phyloP scores from a whole-genome alignment of 106 monocot species.

The Narthecium ossifragum region DNA sequence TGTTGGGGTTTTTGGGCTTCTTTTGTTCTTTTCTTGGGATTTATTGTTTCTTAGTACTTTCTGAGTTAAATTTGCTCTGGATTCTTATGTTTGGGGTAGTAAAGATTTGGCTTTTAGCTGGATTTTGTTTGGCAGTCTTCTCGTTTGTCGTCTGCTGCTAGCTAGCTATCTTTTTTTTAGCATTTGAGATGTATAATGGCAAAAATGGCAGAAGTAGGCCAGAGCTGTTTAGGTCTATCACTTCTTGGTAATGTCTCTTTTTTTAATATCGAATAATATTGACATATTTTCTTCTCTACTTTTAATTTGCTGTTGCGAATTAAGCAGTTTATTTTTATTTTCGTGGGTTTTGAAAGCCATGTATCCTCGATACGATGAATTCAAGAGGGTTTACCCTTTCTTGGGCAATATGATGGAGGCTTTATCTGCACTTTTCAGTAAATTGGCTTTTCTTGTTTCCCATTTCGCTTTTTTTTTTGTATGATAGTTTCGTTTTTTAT shows the following conservation, averaged over 20 bases:
- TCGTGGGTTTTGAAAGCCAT: too few relatives aligned
- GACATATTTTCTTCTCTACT: neutral
- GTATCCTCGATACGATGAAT: too few relatives aligned
- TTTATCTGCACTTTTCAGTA: too few relatives aligned
- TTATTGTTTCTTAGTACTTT: neutral
- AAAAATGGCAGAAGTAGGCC: neutral
- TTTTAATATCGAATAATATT: neutral
- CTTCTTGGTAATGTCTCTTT: neutral
- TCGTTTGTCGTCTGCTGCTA: neutral
- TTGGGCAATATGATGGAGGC: too few relatives aligned
- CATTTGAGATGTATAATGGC: neutral
- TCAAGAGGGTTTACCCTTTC: too few relatives aligned
- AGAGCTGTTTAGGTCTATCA: neutral
- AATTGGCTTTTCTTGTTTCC: too few relatives aligned
- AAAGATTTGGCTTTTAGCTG: conserved; percentile 1
- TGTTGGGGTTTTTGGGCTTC: neutral
- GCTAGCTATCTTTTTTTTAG: neutral
- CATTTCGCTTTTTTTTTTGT: too few relatives aligned
- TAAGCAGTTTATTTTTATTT: too few relatives aligned
- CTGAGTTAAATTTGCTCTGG: neutral
- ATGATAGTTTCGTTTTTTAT: too few relatives aligned
- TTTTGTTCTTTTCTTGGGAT: neutral
- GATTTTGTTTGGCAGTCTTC: neutral
- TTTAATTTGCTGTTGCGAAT: too few relatives aligned
- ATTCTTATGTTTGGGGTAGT: neutral